phyloP scores from a whole-genome alignment of 2,329 filamentous ascomycete species.

The Alternaria atra region DNA sequence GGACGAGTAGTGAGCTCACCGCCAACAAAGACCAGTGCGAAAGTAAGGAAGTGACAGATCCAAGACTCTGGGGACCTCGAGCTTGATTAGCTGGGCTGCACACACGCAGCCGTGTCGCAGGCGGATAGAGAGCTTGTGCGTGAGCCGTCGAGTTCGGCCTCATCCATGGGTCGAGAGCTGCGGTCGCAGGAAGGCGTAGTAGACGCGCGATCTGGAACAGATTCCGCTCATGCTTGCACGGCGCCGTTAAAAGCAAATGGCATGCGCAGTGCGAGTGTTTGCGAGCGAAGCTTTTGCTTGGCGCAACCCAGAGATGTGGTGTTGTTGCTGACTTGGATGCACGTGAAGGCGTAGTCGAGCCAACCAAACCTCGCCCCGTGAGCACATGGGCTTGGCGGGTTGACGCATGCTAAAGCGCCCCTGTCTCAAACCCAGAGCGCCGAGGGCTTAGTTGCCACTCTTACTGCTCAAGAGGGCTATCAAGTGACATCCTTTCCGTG shows the following conservation, averaged over 20 bases:
- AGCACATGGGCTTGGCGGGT: slow-evolving; percentile 14
- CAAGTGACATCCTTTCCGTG: slow-evolving; percentile 6
- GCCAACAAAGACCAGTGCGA: slow-evolving; percentile 3
- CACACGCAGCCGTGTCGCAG: slow-evolving; percentile 16
- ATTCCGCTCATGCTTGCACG: slow-evolving; percentile 26
- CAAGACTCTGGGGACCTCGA: slow-evolving; percentile 10
- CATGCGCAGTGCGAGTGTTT: slow-evolving; percentile 9
- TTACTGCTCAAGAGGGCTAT: slow-evolving; percentile 1
- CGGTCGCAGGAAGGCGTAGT: slow-evolving; percentile 22
- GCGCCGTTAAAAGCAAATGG: slow-evolving; percentile 26
- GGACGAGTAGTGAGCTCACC: not conserved
- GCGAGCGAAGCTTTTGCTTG: slow-evolving; percentile 26
- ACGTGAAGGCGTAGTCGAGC: slow-evolving; percentile 4
- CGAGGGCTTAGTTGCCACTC: slow-evolving; percentile 16
- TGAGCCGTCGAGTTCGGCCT: slow-evolving; percentile 19
- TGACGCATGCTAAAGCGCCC: slow-evolving; percentile 7
- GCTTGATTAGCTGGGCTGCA: slow-evolving; percentile 21
- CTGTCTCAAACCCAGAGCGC: slow-evolving; percentile 16
- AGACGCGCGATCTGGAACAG: slow-evolving; percentile 26
- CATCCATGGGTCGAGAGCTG: slow-evolving; percentile 25
- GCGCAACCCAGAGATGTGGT: slow-evolving; percentile 11
- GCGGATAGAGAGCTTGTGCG: slow-evolving; percentile 20
- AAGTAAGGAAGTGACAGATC: not conserved
- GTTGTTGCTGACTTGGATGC: slow-evolving; percentile 14
- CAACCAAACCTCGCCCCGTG: slow-evolving; percentile 16